Evolutionary conservation across 2,329 filamentous ascomycete genomes (phyloP), one percentile per base, ranked within the genome.

Genomic region (Botrytis medusae): DNA sequence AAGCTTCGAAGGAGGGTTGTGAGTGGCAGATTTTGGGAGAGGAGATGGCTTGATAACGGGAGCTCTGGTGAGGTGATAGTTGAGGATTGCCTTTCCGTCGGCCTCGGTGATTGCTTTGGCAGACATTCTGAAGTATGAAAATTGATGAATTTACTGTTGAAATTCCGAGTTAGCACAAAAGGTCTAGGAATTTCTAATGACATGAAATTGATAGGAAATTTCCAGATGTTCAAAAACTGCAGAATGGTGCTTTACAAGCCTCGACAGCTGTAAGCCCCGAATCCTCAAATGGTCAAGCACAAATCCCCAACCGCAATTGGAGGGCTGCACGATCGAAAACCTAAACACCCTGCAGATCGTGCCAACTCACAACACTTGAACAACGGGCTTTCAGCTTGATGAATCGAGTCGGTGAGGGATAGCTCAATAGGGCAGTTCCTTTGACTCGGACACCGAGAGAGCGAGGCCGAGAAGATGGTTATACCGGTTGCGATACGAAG

Each of bases 1-100:
- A 81, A 98, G 91, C 85, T 93, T 95, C 80, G 95, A 87, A 76
- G 96, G 91, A 79, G 96, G 87, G 87, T 98, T 98, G 91, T 99
- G 96, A 84, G 90, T 96, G 77, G 92, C 85, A 77, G 93, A 88
- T 78, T 89, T 83, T 79, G 95, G 93, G 73, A 98, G 94, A 85
- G 96, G 94, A 82, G 94, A 95, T 79, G 95, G 93, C 92, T 98
- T 98, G 90, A 99, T 97, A 84, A 97, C 92, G 78, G 94, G 92
- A 80, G 96, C 94, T 83, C 96, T 93, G 81, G 96, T 98, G 86
- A 99, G 94, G 89, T 98, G 96, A 90, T 98, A 99, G 93, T 98
- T 98, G 90, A 99, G 90, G 88, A 99, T 98, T 90, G 96, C 96
- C 93, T 99, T 99, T 90, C 96, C 96, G 88, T 99, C 96, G 89